Evolutionary conservation across 2,329 filamentous ascomycete genomes (phyloP).

Genomic region (Xylariales sp.): DNA sequence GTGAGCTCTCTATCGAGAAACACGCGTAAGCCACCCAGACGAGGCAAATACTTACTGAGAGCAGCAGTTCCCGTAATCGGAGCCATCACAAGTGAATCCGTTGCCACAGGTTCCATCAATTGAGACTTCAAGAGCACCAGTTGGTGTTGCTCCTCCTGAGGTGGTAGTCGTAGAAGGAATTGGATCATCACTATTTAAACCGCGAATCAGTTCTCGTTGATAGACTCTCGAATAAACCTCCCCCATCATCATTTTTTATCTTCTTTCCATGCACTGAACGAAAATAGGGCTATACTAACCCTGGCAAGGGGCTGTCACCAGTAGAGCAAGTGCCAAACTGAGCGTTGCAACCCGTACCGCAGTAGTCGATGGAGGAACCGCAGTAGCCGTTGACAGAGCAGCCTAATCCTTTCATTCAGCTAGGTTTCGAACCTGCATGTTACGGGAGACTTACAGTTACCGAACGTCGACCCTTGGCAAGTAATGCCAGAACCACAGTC

Average conservation of each 20-base stretch:
- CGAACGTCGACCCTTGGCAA: constrained; percentile 46
- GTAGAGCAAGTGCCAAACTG: constrained; percentile 42
- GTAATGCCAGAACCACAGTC: constrained; percentile 45
- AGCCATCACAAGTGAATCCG: constrained; percentile 47
- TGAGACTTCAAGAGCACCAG: constrained; percentile 41
- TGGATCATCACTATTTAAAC: constrained; percentile 35
- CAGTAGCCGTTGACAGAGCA: constrained; percentile 47
- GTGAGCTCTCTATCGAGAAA: constrained; percentile 2
- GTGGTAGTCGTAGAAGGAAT: constrained; percentile 37
- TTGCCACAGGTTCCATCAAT: constrained; percentile 46
- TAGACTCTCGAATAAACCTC: not conserved
- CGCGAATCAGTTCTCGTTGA: constrained; percentile 8
- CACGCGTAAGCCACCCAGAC: not conserved
- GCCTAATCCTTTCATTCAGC: constrained; percentile 39
- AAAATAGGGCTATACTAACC: constrained; percentile 23
- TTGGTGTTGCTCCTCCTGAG: constrained; percentile 36
- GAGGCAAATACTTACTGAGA: constrained; percentile 44
- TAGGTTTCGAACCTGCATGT: constrained; percentile 11
- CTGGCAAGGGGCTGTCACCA: constrained; percentile 40
- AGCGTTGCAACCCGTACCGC: constrained; percentile 43
- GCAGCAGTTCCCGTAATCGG: constrained; percentile 48
- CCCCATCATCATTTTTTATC: not conserved
- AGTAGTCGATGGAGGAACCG: constrained; percentile 48
- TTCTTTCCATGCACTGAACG: not conserved
- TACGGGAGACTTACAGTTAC: constrained; percentile 45